These are phyloP conservation scores for Colletotrichum scovillei DNA, from an alignment of 2,329 filamentous ascomycete species.

Conservation along the genomic window DNA sequence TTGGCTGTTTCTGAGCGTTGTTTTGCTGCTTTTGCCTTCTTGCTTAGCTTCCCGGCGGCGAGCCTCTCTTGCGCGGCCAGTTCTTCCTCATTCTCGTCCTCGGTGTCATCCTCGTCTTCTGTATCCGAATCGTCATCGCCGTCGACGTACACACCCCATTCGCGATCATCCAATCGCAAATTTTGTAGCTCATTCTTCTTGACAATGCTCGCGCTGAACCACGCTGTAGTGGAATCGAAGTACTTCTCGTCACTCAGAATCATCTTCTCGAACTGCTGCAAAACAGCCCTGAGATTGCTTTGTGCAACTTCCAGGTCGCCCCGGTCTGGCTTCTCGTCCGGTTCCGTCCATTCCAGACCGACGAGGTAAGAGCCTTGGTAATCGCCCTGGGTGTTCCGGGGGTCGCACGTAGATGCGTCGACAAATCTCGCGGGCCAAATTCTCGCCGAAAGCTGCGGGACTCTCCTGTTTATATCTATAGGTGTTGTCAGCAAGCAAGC, in stretches of 20 bases:
- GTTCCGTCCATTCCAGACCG: conserved; percentile 58
- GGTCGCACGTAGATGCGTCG: conserved; percentile 40
- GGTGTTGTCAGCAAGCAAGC: neutral
- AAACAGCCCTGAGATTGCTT: conserved; percentile 54
- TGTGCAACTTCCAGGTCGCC: conserved; percentile 56
- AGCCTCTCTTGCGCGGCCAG: conserved; percentile 5
- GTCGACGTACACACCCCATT: conserved; percentile 62
- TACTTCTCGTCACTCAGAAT: conserved; percentile 58
- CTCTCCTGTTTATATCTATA: conserved; percentile 64
- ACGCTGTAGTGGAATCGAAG: conserved; percentile 60
- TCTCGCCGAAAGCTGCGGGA: conserved; percentile 63
- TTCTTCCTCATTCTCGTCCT: conserved; percentile 36
- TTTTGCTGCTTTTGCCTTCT: conserved; percentile 35
- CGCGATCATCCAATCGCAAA: conserved; percentile 58
- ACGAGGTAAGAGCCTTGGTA: conserved; percentile 72
- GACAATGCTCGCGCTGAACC: conserved; percentile 57
- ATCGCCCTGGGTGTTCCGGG: conserved; percentile 50
- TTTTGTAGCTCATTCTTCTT: conserved; percentile 51
- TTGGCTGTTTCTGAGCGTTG: conserved; percentile 24
- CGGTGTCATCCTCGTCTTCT: conserved; percentile 42
- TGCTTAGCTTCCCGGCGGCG: conserved; percentile 20
- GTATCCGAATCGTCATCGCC: conserved; percentile 55
- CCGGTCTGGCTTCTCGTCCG: conserved; percentile 42
- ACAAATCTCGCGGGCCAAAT: conserved; percentile 74
- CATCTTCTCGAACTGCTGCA: conserved; percentile 61